A percentile compares a stretch with the other conserved stretches of the same genome.
Evolutionary conservation across 108 stramenopile species (phyloP).

Genomic region (Skeletonema grethae): DNA sequence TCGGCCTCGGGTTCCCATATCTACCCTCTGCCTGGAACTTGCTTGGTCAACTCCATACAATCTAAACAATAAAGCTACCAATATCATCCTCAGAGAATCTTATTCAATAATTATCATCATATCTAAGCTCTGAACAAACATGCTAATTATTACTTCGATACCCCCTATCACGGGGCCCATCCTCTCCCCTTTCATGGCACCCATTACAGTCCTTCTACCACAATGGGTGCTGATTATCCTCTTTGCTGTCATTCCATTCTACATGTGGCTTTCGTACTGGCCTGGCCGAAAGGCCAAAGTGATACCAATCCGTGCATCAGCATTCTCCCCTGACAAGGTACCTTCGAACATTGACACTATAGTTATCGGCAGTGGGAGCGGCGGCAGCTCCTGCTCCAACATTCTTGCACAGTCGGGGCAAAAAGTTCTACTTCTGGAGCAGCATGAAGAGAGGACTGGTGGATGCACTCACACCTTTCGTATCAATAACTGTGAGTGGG

Average conservation of each 20-base stretch:
- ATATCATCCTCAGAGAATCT: too few relatives aligned
- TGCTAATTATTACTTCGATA: too few relatives aligned
- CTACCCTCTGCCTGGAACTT: too few relatives aligned
- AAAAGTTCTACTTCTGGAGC: conserved; percentile 66
- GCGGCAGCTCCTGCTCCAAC: conserved; percentile 66
- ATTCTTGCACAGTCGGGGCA: conserved; percentile 64
- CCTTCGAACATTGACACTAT: conserved; percentile 60
- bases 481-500: conserved; percentile 52
- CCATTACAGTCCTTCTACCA: conserved; percentile 14
- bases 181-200: too few relatives aligned
- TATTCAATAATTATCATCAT: too few relatives aligned
- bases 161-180: too few relatives aligned
- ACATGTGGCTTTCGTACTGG: conserved; percentile 24
- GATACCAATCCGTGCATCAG: conserved; percentile 40
- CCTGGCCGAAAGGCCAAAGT: conserved; percentile 32
- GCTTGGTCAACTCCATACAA: too few relatives aligned
- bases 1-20: too few relatives aligned
- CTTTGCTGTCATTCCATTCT: conserved; percentile 19
- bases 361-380: conserved; percentile 73
- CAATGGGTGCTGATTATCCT: conserved; percentile 11
- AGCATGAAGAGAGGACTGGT: conserved; percentile 61
- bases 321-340: conserved; percentile 46
- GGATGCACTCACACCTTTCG: conserved; percentile 63
- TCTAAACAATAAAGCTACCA: too few relatives aligned
- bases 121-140: too few relatives aligned